Conservation (phyloP, 495 filamentous ascomycete genomes). For the Tuber brumale region DNA sequence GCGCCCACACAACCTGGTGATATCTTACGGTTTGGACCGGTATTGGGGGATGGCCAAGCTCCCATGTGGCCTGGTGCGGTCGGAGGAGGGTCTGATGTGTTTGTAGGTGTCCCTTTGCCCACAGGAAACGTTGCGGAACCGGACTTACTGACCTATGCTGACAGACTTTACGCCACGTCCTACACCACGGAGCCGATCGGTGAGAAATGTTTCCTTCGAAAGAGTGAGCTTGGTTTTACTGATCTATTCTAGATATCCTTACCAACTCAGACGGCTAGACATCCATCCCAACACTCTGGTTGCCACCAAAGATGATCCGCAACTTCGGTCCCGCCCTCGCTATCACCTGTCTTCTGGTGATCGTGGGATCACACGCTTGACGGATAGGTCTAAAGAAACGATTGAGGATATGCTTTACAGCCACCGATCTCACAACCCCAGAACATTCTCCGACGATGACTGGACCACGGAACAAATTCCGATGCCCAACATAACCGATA, state of each 20-base stretch:
- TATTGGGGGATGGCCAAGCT: constrained; percentile 16
- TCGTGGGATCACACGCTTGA: constrained; percentile 67
- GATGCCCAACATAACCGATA: too few species aligned
- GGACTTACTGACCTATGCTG: constrained; percentile 8
- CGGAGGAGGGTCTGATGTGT: constrained; percentile 42
- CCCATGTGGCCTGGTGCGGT: constrained; percentile 3
- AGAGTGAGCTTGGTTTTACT: too few species aligned
- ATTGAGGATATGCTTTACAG: constrained; percentile 68
- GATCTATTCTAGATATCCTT: constrained; percentile 54
- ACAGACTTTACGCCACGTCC: constrained; percentile 76
- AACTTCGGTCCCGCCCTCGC: constrained; percentile 31
- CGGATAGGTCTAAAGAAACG: constrained; percentile 64
- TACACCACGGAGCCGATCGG: too few species aligned
- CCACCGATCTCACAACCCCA: constrained; percentile 54
- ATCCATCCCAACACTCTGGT: constrained; percentile 62
- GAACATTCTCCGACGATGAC: constrained; percentile 54
- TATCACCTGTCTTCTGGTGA: constrained; percentile 53
- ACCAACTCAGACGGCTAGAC: constrained; percentile 70
- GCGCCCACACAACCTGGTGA: constrained; percentile 12
- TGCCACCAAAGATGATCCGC: constrained; percentile 55
- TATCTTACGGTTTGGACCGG: constrained; percentile 28
- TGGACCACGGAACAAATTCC: constrained; percentile 91
- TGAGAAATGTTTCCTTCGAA: too few species aligned
- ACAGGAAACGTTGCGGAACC: constrained; percentile 11
- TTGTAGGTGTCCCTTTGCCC: constrained; percentile 44